These are phyloP conservation scores for Fraxinus pennsylvanica DNA, from an alignment of 257 asterid genomes.

Conservation along the genomic window DNA sequence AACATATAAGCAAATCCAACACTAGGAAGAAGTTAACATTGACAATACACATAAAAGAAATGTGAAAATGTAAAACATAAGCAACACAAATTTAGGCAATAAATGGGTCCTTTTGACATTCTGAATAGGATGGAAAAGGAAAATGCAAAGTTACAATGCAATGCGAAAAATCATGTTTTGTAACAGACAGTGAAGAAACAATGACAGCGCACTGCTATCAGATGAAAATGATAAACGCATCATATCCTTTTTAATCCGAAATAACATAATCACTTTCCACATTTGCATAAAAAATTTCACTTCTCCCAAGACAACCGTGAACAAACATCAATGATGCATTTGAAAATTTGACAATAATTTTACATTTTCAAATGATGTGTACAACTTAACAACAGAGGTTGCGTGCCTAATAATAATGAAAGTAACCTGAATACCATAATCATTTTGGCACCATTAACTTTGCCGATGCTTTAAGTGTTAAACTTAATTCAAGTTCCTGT, in stretches of 20 bases:
- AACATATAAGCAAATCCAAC: conserved; percentile 3
- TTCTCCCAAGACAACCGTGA: neutral
- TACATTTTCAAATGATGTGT: neutral
- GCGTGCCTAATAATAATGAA: neutral
- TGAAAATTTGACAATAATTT: neutral
- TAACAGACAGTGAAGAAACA: neutral
- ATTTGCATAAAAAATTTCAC: neutral
- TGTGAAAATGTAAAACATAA: neutral
- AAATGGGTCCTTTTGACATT: neutral
- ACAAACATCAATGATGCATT: neutral
- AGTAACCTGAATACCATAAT: neutral
- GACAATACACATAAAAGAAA: neutral
- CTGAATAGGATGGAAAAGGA: neutral
- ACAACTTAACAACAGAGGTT: no score
- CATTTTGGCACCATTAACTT: neutral
- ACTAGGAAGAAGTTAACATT: neutral
- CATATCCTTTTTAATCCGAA: neutral
- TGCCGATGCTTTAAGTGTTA: no score
- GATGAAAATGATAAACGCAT: neutral
- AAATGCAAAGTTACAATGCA: neutral
- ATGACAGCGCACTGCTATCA: neutral
- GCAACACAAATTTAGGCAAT: neutral
- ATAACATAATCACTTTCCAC: neutral
- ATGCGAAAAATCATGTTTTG: neutral
- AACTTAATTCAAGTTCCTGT: neutral